Conservation (phyloP, 2,329 filamentous ascomycete species). For the Pyrenophora seminiperda region DNA sequence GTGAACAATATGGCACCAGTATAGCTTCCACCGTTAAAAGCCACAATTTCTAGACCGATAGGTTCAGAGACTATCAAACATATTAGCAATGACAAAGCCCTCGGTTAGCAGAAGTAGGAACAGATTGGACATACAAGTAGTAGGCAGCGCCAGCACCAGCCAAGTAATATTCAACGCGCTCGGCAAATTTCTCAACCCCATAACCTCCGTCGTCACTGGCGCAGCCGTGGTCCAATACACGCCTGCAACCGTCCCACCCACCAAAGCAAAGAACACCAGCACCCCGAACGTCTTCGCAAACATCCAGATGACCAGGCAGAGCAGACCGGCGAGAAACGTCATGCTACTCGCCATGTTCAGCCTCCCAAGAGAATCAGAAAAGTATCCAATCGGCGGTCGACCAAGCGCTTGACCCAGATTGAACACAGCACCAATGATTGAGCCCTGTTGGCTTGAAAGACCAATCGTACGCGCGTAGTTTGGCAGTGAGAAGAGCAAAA, state of each 20-base stretch:
- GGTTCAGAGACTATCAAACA: constrained; percentile 54
- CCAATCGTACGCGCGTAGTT: constrained; percentile 74
- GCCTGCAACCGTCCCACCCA: constrained; percentile 70
- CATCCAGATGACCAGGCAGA: constrained; percentile 74
- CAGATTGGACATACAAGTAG: constrained; percentile 58
- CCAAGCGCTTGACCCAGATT: constrained; percentile 71
- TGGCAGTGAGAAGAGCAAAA: constrained; percentile 76
- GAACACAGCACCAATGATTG: constrained; percentile 73
- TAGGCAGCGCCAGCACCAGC: constrained; percentile 72
- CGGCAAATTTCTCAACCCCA: constrained; percentile 71
- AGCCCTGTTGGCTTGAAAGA: constrained; percentile 68
- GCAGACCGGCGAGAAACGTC: constrained; percentile 67
- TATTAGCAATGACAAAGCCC: constrained; percentile 8
- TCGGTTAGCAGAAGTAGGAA: background rate
- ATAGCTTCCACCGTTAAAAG: constrained; percentile 56
- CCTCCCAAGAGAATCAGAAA: constrained; percentile 70
- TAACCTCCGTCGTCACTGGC: constrained; percentile 74
- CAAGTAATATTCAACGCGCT: constrained; percentile 73
- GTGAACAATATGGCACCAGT: constrained; percentile 65
- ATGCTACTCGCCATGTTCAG: constrained; percentile 73
- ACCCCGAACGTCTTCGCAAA: constrained; percentile 70
- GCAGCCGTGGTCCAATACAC: constrained; percentile 69
- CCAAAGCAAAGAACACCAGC: constrained; percentile 71
- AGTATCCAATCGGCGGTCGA: constrained; percentile 72
- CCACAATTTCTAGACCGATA: constrained; percentile 61